phyloP scores from a whole-genome alignment of 495 filamentous ascomycete genomes.

The Aspergillus nanangensis region DNA sequence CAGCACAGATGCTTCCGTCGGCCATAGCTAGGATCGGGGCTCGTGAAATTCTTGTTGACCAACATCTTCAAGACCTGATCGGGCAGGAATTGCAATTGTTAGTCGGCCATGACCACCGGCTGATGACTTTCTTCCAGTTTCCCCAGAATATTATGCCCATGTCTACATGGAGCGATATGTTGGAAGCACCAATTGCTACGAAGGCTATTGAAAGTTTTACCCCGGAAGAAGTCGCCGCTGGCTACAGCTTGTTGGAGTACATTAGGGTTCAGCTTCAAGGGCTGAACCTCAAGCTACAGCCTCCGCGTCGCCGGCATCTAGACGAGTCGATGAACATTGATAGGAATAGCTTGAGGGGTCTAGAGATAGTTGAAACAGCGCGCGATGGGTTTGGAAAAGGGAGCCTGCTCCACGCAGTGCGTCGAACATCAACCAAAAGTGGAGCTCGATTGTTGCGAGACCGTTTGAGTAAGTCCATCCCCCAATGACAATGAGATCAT shows the following conservation, averaged over 20 bases:
- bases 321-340: constrained; percentile 86
- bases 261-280: constrained; percentile 73
- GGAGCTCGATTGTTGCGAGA: constrained; percentile 77
- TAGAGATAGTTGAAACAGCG: constrained; percentile 84
- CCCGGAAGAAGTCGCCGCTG: constrained; percentile 53
- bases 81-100: constrained; percentile 38
- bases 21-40: constrained; percentile 78
- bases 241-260: constrained; percentile 74
- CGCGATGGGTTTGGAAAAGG: constrained; percentile 70
- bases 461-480: constrained; percentile 62
- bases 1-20: constrained; percentile 65
- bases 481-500: not conserved
- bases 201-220: constrained; percentile 38
- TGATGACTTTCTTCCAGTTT: constrained; percentile 40
- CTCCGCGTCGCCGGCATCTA: constrained; percentile 65
- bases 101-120: constrained; percentile 38
- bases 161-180: constrained; percentile 67
- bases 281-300: constrained; percentile 77
- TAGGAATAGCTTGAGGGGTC: constrained; percentile 78
- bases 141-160: constrained; percentile 36
- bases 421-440: constrained; percentile 84
- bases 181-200: constrained; percentile 58
- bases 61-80: constrained; percentile 46
- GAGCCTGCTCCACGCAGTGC: constrained; percentile 83
- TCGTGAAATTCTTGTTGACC: constrained; percentile 77